Percentiles rank a stretch among this genome's conserved stretches.
phyloP scores from a whole-genome alignment of 192 early-diverging fungal species.

The Coemansia umbellata region DNA sequence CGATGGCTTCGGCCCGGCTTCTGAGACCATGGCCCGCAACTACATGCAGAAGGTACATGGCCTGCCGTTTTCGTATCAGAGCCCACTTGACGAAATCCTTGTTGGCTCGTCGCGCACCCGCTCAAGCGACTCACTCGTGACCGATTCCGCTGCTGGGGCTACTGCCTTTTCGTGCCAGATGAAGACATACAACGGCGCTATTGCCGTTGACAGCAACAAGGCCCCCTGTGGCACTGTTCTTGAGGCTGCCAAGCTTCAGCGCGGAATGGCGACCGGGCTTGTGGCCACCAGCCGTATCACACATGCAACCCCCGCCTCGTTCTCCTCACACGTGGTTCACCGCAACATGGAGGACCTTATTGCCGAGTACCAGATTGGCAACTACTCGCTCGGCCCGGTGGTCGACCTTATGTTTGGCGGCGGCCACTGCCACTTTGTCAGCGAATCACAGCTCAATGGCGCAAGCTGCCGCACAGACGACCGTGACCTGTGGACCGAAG shows the following conservation, averaged over 20 bases:
- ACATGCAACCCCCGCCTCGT: conserved; percentile 83
- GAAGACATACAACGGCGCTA: conserved; percentile 94
- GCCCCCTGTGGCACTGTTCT: conserved; percentile 88
- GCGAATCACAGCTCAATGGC: conserved; percentile 51
- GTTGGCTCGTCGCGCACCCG: conserved; percentile 91
- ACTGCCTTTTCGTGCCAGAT: conserved; percentile 90
- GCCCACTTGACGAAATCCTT: conserved; percentile 64
- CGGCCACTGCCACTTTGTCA: conserved; percentile 85
- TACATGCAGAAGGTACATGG: conserved; percentile 67
- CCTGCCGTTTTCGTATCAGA: conserved; percentile 53
- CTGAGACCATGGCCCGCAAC: conserved; percentile 80
- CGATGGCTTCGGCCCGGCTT: conserved; percentile 95
- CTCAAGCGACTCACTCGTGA: conserved; percentile 75
- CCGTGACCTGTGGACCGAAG: conserved; percentile 61
- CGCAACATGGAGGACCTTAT: conserved; percentile 83
- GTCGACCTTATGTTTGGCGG: conserved; percentile 92
- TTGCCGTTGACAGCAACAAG: conserved; percentile 69
- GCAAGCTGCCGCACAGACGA: conserved; percentile 75
- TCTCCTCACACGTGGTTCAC: conserved; percentile 75
- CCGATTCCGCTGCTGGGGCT: conserved; percentile 96
- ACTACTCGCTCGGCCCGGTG: conserved; percentile 75
- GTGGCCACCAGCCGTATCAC: conserved; percentile 94
- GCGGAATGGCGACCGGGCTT: conserved; percentile 80
- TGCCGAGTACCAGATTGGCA: conserved; percentile 86
- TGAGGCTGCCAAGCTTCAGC: conserved; percentile 81